phyloP scores from a whole-genome alignment of 1,284 basidiomycete genomes.

The Rhodotorula sp. region DNA sequence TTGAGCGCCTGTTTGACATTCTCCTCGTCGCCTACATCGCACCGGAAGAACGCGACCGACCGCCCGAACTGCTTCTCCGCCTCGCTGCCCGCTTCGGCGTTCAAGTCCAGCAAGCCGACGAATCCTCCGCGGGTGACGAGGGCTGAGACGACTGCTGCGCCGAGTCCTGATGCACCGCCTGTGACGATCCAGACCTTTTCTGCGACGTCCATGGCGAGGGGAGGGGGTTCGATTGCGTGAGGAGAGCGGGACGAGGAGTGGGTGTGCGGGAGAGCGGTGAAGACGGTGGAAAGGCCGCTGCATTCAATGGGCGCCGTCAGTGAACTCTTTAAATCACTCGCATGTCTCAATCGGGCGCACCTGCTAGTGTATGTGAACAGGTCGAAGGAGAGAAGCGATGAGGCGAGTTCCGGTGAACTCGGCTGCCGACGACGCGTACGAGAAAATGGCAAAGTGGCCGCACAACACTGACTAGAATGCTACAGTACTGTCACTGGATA shows the following conservation, averaged over 20 bases:
- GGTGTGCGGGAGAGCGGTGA: background rate
- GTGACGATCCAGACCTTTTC: slow-evolving; percentile 38
- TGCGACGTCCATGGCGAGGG: slow-evolving; percentile 43
- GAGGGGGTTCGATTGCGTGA: background rate
- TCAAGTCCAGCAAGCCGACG: slow-evolving; percentile 27
- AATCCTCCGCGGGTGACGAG: slow-evolving; percentile 43
- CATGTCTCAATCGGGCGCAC: too few species aligned
- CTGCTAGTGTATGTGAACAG: too few species aligned
- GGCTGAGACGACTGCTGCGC: slow-evolving; percentile 42
- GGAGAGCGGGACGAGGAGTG: background rate
- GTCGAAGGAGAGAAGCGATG: too few species aligned
- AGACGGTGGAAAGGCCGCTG: background rate
- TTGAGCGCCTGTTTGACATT: slow-evolving; percentile 43
- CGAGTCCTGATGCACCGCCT: slow-evolving; percentile 47
- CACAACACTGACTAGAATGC: too few species aligned
- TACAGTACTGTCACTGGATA: too few species aligned
- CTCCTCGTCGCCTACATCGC: slow-evolving; percentile 47
- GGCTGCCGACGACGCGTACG: too few species aligned
- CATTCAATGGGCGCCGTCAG: too few species aligned
- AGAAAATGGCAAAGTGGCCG: too few species aligned
- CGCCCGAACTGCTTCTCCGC: background rate
- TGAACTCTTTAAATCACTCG: too few species aligned
- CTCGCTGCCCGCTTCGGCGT: background rate
- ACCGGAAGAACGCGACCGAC: slow-evolving; percentile 11
- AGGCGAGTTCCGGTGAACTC: too few species aligned